These are phyloP conservation scores for Mucor velutinosus DNA, from an alignment of 371 early-diverging fungal species.

Conservation along the genomic window DNA sequence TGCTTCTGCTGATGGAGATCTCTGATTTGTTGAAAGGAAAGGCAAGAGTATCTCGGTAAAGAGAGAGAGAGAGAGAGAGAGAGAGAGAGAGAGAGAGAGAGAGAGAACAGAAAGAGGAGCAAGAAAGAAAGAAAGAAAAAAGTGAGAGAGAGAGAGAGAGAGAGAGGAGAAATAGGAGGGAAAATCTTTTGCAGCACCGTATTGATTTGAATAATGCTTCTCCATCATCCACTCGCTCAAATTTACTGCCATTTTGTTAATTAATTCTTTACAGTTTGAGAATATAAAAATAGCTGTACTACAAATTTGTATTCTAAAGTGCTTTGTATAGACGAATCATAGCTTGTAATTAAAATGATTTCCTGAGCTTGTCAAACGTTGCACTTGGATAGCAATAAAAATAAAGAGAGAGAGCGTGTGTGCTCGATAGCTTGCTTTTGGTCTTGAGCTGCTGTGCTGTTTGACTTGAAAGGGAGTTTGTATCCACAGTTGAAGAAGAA, in stretches of 20 bases:
- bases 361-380: neutral
- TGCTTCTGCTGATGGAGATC: neutral
- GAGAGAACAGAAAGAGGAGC: conserved; percentile 7
- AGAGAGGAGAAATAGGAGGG: conserved; percentile 5
- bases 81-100: neutral
- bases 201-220: neutral
- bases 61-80: conserved; percentile 3
- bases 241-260: neutral
- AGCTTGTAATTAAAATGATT: neutral
- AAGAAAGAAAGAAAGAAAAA: neutral
- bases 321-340: neutral
- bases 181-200: neutral
- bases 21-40: neutral
- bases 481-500: neutral
- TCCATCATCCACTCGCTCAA: neutral
- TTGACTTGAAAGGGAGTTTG: neutral
- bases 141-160: conserved; percentile 6
- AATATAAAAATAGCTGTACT: conserved; percentile 1
- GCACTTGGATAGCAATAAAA: neutral
- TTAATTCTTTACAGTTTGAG: neutral
- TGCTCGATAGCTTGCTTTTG: neutral
- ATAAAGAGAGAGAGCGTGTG: neutral
- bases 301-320: neutral
- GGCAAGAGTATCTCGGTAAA: neutral
- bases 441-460: neutral